Conservation (phyloP, 805 yeast species). For the Ogataea trehalophila region DNA sequence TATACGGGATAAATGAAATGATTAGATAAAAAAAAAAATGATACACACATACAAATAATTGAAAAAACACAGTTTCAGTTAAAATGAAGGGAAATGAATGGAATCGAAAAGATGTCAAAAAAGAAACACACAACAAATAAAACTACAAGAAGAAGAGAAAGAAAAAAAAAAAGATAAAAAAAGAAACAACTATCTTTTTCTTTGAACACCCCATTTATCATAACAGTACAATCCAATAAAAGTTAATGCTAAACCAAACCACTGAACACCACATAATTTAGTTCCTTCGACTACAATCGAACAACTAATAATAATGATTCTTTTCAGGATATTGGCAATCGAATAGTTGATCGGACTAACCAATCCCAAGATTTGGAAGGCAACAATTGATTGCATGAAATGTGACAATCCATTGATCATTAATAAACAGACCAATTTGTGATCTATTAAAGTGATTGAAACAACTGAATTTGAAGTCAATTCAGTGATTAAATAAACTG, state of each 20-base stretch:
- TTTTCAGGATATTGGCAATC: constrained; percentile 70
- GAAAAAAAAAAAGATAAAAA: background rate
- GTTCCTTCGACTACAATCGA: constrained; percentile 63
- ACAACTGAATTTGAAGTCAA: constrained; percentile 29
- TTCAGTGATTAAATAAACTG: constrained; percentile 60
- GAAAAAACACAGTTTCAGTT: background rate
- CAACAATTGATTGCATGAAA: constrained; percentile 67
- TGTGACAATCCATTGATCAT: constrained; percentile 64
- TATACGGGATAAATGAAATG: background rate
- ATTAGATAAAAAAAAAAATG: too few relatives aligned
- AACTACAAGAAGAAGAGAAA: background rate
- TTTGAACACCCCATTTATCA: constrained; percentile 58
- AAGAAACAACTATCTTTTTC: constrained; percentile 9
- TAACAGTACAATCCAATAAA: constrained; percentile 62
- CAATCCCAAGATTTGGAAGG: constrained; percentile 69
- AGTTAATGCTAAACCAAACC: constrained; percentile 51
- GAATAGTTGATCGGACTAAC: constrained; percentile 75
- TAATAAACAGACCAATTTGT: constrained; percentile 34
- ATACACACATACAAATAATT: background rate
- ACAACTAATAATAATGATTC: constrained; percentile 64
- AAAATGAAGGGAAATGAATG: background rate
- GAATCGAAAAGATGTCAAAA: background rate
- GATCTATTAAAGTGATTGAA: constrained; percentile 27
- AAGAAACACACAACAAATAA: background rate
- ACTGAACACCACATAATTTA: constrained; percentile 35